These are phyloP conservation scores for Kentomonas sorsogonicus DNA, from an alignment of 208 protist genomes.

Conservation along the genomic window DNA sequence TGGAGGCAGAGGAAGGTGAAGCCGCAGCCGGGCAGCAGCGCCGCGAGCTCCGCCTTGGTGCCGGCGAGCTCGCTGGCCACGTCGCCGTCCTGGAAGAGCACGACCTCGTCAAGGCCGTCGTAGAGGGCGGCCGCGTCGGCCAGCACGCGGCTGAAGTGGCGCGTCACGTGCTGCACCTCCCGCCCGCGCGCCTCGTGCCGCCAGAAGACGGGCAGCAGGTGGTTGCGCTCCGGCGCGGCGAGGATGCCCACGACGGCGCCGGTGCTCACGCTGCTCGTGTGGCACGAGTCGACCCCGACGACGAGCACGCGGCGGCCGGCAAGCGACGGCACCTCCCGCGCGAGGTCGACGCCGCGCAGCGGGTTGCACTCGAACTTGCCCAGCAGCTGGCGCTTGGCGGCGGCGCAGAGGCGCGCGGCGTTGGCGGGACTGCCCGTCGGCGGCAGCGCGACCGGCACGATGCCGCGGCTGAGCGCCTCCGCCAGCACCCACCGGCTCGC, in stretches of 20 bases:
- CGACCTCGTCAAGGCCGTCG: constrained; percentile 77
- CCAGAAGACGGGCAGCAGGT: constrained; percentile 75
- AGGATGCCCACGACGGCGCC: constrained; percentile 75
- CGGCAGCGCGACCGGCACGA: constrained; percentile 43
- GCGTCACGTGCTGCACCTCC: constrained; percentile 46
- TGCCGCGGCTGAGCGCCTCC: constrained; percentile 76
- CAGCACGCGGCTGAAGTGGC: constrained; percentile 52
- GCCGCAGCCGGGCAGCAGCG: constrained; percentile 46
- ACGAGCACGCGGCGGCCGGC: constrained; percentile 45
- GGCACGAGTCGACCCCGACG: constrained; percentile 81
- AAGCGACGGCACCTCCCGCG: constrained; percentile 58
- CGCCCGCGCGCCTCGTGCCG: constrained; percentile 59
- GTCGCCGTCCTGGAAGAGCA: constrained; percentile 87
- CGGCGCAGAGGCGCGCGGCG: constrained; percentile 29
- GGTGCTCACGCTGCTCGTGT: constrained; percentile 65
- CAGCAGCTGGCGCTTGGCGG: constrained; percentile 36
- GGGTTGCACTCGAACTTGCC: constrained; percentile 69
- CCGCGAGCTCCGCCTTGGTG: constrained; percentile 51
- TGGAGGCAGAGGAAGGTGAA: constrained; percentile 88
- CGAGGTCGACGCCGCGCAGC: constrained; percentile 57
- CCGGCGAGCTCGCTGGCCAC: constrained; percentile 67
- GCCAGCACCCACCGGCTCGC: constrained; percentile 68
- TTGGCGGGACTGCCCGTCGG: constrained; percentile 27
- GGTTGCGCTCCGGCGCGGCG: constrained; percentile 38
- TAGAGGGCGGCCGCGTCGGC: constrained; percentile 26